Evolutionary conservation across 2,329 filamentous ascomycete species (phyloP), one percentile per base, ranked within the genome.

Genomic region (Hymenoscyphus fraxineus): DNA sequence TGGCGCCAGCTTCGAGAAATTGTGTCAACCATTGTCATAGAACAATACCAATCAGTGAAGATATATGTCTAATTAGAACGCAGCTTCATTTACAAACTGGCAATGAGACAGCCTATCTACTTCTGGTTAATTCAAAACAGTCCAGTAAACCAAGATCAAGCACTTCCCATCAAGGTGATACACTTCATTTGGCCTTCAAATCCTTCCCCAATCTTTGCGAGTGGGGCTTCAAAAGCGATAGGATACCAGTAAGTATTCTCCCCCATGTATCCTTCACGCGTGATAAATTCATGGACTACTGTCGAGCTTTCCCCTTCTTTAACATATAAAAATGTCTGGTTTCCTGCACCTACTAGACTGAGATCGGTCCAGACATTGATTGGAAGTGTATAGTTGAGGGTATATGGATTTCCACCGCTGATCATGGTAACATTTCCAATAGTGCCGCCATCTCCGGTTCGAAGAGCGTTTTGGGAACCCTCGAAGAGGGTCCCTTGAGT

Each of bases 381-480:
- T 0, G 79, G 78, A 10, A 80, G 71, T 1, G 73, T 76, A 64
- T 78, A 78, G 60, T 80, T 79, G 1, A 80, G 70, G 6, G 75
- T 69, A 65, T 77, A 80, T 1, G 76, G 70, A 35, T 78, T 75
- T 0, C 78, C 78, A 9, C 73, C 74, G 6, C 75, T 75, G 57
- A 79, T 70, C 12, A 80, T 69, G 31, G 76, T 79, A 1, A 79
- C 66, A 40, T 78, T 77, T 22, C 66, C 64, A n/a, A 75, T 71
- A 0, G 67, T 67, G n/a, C 74, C 75, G 16, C 74, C 47, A 60
- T 76, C 75, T 1, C 75, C 72, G 61, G 72, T 67, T 13, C 73
- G 69, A 12, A 82, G 78, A 3, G 72, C 73, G 4, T 79, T 83
- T 70, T 80, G 81, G 1, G 66, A 69, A 19, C 79, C 81, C 0